Base-by-base conservation (phyloP, 371 early-diverging fungal species). In the Actinomortierella wolfii region DNA sequence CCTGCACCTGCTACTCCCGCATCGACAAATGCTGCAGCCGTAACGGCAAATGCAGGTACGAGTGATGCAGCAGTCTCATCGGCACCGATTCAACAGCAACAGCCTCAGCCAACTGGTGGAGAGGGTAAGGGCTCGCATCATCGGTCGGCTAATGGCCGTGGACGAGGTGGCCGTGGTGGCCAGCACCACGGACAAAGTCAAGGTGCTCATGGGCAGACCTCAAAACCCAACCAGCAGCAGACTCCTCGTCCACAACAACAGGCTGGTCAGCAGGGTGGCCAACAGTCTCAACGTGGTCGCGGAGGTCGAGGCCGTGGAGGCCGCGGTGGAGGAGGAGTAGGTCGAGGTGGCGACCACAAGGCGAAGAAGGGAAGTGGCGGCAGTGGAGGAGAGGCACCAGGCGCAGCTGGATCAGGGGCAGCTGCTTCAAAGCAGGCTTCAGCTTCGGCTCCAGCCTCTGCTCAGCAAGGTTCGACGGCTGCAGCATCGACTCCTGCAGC, bases 251-350 rank as follows among this genome's bases (percentile, higher is more conserved):
- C 34, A 47, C 39, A 44, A 20, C 46, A 29, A 23, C 41, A 48
- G 29, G 44, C 44, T 21, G 43, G 43, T 15, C 26, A 44, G 20
- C 23, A 28, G 25, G 43, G 40, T 9, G 41, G 57, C 13, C 56
- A 66, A 9, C 52, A 45, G 41, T 52, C 64, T 71, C 40, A 57
- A 63, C 57, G 64, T 59, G 69, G 65, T 11, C 57, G 59, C 13
- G 57, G 70, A 9, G 65, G 63, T 14, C 47, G 53, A 14, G 68
- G 62, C 28, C 68, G 69, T 34, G 61, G 58, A 20, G 59, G 68
- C 17, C 56, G 57, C 15, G 48, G 29, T 25, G 51, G 60, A 4
- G 51, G 60, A 4, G 51, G 56, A 20, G 26, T 18, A 42, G 42
- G 28, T 20, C 59, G 51, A 1, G 42, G 50, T 54, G 70, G 68